Percentiles rank a stretch among this genome's conserved stretches.
phyloP scores from a whole-genome alignment of 495 filamentous ascomycete species.

The Chaetomium tenue region DNA sequence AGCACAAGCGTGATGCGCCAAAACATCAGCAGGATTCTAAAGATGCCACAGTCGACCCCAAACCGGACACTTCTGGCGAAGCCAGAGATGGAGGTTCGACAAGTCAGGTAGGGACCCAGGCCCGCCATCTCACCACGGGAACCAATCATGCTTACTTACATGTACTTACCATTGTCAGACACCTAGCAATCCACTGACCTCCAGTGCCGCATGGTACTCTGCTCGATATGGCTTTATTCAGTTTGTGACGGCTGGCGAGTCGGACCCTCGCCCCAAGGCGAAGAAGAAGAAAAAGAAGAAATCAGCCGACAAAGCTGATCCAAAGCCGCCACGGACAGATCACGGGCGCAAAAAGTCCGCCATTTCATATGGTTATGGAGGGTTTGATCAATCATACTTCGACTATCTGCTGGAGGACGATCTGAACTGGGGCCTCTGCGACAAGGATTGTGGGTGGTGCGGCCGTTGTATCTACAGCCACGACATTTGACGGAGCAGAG shows the following conservation, averaged over 20 bases:
- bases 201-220: background rate
- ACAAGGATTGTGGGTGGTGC: background rate
- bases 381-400: no score
- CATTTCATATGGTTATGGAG: no score
- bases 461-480: background rate
- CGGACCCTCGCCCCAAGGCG: background rate
- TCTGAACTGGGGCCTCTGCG: background rate
- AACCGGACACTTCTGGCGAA: no score
- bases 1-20: background rate
- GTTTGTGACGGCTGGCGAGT: background rate
- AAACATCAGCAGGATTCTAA: background rate
- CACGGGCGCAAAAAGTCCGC: no score
- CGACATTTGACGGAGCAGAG: background rate
- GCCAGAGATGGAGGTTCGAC: no score
- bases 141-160: no score
- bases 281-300: background rate
- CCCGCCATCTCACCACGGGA: background rate
- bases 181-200: no score
- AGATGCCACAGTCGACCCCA: no score
- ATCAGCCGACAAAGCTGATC: no score
- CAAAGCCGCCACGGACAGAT: no score
- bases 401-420: background rate
- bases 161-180: no score
- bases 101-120: no score
- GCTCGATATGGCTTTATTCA: background rate